phyloP scores from a whole-genome alignment of 169 alveolate species.

The Perkinsus olseni region DNA sequence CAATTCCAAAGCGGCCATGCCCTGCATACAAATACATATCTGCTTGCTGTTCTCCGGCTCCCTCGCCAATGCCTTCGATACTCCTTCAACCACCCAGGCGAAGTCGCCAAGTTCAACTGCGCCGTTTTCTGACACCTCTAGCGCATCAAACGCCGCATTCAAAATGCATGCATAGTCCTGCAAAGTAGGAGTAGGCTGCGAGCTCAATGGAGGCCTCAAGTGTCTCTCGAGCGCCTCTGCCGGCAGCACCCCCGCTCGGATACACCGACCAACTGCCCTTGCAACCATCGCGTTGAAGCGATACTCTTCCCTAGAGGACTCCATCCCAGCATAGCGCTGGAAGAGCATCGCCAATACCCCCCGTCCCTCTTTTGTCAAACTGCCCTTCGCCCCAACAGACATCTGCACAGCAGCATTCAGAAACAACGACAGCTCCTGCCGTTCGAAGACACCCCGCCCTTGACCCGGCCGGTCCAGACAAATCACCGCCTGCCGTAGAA shows the following conservation, averaged over 20 bases:
- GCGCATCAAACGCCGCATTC: background rate
- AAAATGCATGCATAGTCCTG: background rate
- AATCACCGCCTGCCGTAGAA: background rate
- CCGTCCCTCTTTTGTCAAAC: background rate
- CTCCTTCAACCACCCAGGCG: background rate
- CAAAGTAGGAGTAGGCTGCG: background rate
- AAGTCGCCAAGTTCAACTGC: background rate
- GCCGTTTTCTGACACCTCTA: background rate
- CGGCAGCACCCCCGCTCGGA: background rate
- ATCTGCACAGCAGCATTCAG: background rate
- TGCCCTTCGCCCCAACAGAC: background rate
- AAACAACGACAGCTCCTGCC: background rate
- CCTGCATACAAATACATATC: background rate
- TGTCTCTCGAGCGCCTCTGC: background rate
- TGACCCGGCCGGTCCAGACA: background rate
- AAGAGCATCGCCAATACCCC: background rate
- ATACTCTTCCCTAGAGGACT: background rate
- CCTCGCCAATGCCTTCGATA: background rate
- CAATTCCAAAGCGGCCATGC: background rate
- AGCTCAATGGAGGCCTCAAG: background rate
- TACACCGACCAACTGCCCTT: background rate
- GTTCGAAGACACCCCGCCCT: background rate
- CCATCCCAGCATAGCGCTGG: background rate
- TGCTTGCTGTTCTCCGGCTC: background rate
- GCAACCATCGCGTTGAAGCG: background rate